phyloP scores from a whole-genome alignment of 352 stramenopile genomes.

The Pythium pyrilobum region DNA sequence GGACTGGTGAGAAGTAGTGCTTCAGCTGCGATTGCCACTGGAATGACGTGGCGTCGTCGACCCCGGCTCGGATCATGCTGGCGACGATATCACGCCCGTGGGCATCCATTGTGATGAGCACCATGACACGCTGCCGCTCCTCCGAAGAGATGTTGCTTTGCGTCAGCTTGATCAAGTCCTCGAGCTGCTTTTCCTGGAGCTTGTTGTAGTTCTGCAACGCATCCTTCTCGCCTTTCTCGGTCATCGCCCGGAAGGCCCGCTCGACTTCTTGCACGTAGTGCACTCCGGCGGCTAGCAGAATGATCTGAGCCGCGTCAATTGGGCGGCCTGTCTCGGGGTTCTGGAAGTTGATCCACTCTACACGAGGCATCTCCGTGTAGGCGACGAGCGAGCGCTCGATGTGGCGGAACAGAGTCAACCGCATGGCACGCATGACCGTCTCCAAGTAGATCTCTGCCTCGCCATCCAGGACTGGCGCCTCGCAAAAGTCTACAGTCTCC shows the following conservation, averaged over 20 bases:
- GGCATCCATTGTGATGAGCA: conserved; percentile 95
- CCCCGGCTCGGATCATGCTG: conserved; percentile 90
- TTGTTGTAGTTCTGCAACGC: conserved; percentile 89
- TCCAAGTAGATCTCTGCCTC: conserved; percentile 98
- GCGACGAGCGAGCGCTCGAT: conserved; percentile 89
- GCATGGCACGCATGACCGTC: conserved; percentile 92
- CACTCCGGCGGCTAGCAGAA: conserved; percentile 89
- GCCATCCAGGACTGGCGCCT: conserved; percentile 89
- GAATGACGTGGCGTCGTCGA: conserved; percentile 84
- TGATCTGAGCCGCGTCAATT: conserved; percentile 94
- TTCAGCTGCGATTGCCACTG: conserved; percentile 96
- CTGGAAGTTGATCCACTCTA: conserved; percentile 96
- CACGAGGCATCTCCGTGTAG: conserved; percentile 89
- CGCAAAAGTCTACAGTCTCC: conserved; percentile 92
- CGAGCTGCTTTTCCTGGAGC: conserved; percentile 90
- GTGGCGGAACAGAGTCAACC: conserved; percentile 92
- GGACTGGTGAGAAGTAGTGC: conserved; percentile 88
- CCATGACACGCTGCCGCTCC: conserved; percentile 93
- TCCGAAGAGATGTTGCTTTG: conserved; percentile 90
- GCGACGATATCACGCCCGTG: conserved; percentile 94
- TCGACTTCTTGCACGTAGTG: conserved; percentile 94
- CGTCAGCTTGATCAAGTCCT: conserved; percentile 91
- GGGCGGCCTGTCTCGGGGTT: conserved; percentile 72
- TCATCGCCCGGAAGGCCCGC: conserved; percentile 69
- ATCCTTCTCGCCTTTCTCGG: conserved; percentile 67